Conservation (phyloP, 768 basidiomycete species). For the Phlebiopsis flavidoalba region DNA sequence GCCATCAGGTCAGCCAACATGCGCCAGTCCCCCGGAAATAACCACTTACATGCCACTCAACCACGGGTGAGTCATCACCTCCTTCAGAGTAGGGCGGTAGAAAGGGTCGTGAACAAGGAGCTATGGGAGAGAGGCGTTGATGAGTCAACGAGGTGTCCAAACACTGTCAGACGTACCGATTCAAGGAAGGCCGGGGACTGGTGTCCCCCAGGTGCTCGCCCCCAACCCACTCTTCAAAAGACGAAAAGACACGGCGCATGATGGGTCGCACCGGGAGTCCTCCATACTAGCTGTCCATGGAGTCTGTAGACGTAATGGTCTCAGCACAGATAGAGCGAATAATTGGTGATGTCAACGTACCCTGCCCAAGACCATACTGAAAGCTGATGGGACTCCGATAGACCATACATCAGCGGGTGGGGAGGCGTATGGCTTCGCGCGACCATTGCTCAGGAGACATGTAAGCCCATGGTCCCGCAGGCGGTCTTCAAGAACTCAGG, state of each 20-base stretch:
- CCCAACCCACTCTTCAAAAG: not conserved
- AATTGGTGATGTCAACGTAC: conserved; percentile 7
- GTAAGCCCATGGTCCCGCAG: conserved; percentile 1
- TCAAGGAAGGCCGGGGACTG: not conserved
- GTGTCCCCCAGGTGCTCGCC: not conserved
- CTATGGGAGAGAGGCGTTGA: too few species aligned
- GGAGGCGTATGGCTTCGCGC: conserved; percentile 37
- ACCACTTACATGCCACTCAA: not conserved
- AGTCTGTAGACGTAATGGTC: not conserved
- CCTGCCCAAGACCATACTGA: conserved; percentile 13
- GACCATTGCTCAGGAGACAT: conserved; percentile 1
- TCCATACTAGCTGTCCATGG: not conserved
- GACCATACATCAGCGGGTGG: conserved; percentile 43
- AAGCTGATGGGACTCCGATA: conserved; percentile 30
- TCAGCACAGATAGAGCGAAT: not conserved
- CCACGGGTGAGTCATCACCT: conserved; percentile 1
- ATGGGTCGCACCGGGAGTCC: not conserved
- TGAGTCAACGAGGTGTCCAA: too few species aligned
- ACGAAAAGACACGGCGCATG: not conserved
- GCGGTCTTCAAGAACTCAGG: not conserved
- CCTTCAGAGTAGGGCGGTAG: not conserved
- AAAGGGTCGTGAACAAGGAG: too few species aligned
- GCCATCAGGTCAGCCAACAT: not conserved
- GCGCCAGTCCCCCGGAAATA: not conserved
- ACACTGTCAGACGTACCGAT: not conserved